Conservation (phyloP, 2,329 filamentous ascomycete species). For the Diplodia mutila region DNA sequence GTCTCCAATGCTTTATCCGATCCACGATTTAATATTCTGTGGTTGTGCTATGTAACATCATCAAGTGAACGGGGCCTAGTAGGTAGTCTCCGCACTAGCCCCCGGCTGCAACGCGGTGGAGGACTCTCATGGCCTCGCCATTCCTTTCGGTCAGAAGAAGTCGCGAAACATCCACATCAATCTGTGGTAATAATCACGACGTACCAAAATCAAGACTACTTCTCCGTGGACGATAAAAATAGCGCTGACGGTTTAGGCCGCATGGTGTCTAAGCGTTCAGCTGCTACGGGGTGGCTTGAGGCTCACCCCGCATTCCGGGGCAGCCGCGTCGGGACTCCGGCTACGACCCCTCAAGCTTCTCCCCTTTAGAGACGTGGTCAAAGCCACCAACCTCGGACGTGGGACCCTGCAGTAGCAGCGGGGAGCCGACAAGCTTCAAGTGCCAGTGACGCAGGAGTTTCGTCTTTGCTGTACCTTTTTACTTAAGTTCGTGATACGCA, state of each 20-base stretch:
- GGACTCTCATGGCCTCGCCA: neutral
- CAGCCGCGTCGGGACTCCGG: constrained; percentile 1
- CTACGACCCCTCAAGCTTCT: neutral
- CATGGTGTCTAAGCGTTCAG: neutral
- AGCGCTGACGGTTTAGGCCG: neutral
- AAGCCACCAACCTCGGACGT: constrained; percentile 13
- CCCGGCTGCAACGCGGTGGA: neutral
- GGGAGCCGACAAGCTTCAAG: neutral
- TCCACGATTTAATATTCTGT: too few species aligned
- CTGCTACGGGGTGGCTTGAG: neutral
- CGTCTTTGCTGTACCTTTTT: neutral
- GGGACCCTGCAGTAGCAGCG: neutral
- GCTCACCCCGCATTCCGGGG: constrained; percentile 11
- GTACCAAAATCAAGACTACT: neutral
- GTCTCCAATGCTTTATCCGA: too few species aligned
- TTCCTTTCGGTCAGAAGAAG: neutral
- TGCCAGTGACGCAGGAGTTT: neutral
- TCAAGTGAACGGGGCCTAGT: too few species aligned
- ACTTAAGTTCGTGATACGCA: neutral
- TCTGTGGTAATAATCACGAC: neutral
- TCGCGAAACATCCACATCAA: neutral
- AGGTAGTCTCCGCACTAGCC: neutral
- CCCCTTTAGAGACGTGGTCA: neutral
- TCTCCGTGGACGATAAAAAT: neutral
- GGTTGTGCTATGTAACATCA: too few species aligned